A percentile compares a stretch with the other conserved stretches of the same genome.
These are phyloP conservation scores for Eucalyptus lansdowneana DNA, from an alignment of 345 rosid species.

Conservation along the genomic window DNA sequence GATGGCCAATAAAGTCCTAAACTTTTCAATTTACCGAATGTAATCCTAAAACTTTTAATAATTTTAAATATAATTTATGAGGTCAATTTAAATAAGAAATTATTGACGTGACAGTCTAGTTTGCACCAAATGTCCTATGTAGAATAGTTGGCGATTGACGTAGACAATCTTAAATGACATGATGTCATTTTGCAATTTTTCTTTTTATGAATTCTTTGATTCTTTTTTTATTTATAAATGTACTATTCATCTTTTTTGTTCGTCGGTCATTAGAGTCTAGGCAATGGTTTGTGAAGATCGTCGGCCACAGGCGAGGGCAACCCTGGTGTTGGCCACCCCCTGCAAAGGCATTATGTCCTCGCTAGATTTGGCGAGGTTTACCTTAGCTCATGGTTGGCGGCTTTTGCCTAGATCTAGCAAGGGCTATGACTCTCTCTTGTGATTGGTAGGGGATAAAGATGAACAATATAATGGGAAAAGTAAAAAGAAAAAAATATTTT, in stretches of 20 bases:
- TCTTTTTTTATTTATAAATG: neutral
- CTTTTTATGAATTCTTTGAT: neutral
- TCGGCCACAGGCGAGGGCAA: rapidly evolving
- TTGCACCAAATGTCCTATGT: rapidly evolving
- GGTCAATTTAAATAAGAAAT: neutral
- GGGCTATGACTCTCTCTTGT: neutral
- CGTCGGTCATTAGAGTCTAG: rapidly evolving
- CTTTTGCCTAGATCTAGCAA: neutral
- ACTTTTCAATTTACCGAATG: neutral
- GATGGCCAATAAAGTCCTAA: neutral
- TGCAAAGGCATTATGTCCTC: rapidly evolving
- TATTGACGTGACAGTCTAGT: neutral
- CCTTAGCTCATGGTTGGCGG: neutral
- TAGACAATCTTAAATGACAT: neutral
- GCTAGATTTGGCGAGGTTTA: rapidly evolving
- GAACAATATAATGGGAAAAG: no score
- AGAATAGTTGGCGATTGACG: rapidly evolving
- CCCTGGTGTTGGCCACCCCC: rapidly evolving
- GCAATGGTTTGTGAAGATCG: neutral
- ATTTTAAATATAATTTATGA: neutral
- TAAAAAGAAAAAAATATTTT: neutral
- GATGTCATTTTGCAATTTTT: neutral
- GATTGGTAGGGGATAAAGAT: neutral
- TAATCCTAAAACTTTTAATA: rapidly evolving
- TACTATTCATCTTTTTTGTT: neutral